Conservation (phyloP, 2,329 filamentous ascomycete species). For the Byssoonygena ceratinophila region DNA sequence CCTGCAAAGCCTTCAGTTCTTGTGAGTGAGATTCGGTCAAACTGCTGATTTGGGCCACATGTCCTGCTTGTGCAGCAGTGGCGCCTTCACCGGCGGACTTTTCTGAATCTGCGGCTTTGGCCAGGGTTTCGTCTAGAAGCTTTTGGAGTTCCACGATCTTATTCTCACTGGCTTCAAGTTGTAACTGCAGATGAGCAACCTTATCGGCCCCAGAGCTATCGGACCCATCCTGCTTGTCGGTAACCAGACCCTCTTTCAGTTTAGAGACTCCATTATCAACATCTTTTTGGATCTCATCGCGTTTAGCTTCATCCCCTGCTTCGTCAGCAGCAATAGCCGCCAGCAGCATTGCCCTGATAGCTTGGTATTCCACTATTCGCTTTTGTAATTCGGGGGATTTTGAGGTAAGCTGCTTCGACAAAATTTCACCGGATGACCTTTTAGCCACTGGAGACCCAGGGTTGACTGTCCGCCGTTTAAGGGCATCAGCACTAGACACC, state of each 20-base stretch:
- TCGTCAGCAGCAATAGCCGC: slow-evolving; percentile 25
- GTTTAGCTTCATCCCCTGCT: slow-evolving; percentile 18
- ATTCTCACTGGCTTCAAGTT: slow-evolving; percentile 17
- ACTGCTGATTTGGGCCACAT: slow-evolving; percentile 15
- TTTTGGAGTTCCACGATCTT: slow-evolving; percentile 17
- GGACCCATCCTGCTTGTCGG: slow-evolving; percentile 12
- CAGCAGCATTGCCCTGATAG: slow-evolving; percentile 23
- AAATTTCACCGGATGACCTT: slow-evolving; percentile 5
- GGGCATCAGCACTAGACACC: slow-evolving; percentile 6
- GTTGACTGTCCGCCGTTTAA: slow-evolving; percentile 7
- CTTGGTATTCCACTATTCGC: slow-evolving; percentile 23
- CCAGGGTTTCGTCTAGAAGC: slow-evolving; percentile 13
- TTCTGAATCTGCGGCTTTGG: slow-evolving; percentile 13
- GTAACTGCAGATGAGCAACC: slow-evolving; percentile 15
- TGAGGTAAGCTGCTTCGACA: slow-evolving; percentile 14
- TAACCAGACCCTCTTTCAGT: slow-evolving; percentile 21
- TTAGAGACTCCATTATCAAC: slow-evolving; percentile 20
- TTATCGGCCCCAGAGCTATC: slow-evolving; percentile 15
- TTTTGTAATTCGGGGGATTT: slow-evolving; percentile 24
- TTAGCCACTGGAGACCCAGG: slow-evolving; percentile 11
- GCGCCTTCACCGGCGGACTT: slow-evolving; percentile 12
- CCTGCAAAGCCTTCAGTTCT: slow-evolving; percentile 22
- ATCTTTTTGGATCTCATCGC: slow-evolving; percentile 20
- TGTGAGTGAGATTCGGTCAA: slow-evolving; percentile 14
- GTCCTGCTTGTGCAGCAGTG: slow-evolving; percentile 14